These are phyloP conservation scores for Bipolaris gigantea DNA, from an alignment of 2,329 filamentous ascomycete genomes.

Conservation along the genomic window DNA sequence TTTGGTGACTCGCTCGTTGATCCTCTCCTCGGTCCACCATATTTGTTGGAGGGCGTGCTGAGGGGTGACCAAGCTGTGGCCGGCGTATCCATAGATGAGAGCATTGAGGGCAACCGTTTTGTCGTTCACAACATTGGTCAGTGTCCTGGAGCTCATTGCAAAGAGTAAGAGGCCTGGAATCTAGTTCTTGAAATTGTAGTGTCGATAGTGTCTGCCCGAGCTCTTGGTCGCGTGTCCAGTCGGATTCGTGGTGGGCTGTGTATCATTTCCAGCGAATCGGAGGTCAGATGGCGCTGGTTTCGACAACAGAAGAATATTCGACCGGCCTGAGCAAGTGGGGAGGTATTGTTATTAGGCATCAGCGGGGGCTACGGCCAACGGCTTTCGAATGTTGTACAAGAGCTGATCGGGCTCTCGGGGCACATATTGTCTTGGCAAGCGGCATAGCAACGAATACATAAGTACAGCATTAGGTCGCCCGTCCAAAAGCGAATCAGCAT, in stretches of 20 bases:
- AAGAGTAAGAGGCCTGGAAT: conserved; percentile 3
- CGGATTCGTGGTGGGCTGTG: conserved; percentile 20
- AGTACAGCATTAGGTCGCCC: conserved; percentile 32
- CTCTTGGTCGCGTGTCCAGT: conserved; percentile 22
- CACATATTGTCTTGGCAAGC: conserved; percentile 34
- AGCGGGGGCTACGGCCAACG: conserved; percentile 35
- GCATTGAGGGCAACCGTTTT: conserved; percentile 53
- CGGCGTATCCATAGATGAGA: conserved; percentile 54
- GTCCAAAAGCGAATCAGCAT: conserved; percentile 34
- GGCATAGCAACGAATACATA: conserved; percentile 38
- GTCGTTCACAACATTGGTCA: conserved; percentile 48
- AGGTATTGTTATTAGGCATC: conserved; percentile 31
- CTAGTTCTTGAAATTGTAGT: conserved; percentile 14
- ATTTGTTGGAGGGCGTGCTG: conserved; percentile 54
- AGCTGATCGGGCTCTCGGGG: conserved; percentile 29
- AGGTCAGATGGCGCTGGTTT: conserved; percentile 5
- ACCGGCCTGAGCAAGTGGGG: conserved; percentile 23
- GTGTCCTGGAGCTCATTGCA: conserved; percentile 43
- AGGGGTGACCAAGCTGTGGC: conserved; percentile 54
- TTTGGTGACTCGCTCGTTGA: conserved; percentile 69
- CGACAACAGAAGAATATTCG: conserved; percentile 10
- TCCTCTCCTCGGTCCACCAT: conserved; percentile 74
- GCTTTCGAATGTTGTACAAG: conserved; percentile 36
- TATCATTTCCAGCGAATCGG: conserved; percentile 30
- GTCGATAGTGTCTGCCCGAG: conserved; percentile 17